Percentiles rank a stretch among this genome's conserved stretches.
These are phyloP conservation scores for Malus orientalis DNA, from an alignment of 306 rosid species.

Conservation along the genomic window DNA sequence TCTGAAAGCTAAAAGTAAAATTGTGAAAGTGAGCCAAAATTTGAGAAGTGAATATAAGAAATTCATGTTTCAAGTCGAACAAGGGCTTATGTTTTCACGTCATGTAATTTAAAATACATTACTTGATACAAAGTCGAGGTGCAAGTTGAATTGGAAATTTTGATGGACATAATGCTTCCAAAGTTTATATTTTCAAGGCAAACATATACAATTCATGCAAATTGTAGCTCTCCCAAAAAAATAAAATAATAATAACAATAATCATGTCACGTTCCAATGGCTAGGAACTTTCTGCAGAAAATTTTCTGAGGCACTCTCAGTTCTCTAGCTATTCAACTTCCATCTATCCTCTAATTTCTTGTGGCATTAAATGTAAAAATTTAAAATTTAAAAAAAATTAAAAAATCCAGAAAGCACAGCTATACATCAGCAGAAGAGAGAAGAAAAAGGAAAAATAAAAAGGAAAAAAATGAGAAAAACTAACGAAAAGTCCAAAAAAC, in stretches of 20 bases:
- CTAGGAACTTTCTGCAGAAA: background rate
- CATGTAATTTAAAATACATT: no score
- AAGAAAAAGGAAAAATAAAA: background rate
- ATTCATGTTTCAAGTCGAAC: background rate
- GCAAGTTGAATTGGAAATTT: background rate
- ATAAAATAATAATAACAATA: background rate
- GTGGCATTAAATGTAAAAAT: background rate
- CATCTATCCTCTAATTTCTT: background rate
- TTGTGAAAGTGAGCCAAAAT: no score
- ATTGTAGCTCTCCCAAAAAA: background rate
- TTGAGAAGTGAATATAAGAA: no score
- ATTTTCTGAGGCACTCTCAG: background rate
- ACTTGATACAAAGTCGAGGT: no score
- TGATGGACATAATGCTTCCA: background rate
- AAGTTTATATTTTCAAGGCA: background rate
- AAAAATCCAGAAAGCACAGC: slow-evolving; percentile 8
- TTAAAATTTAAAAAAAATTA: background rate
- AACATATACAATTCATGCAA: background rate
- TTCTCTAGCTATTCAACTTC: slow-evolving; percentile 1
- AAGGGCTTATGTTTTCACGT: no score
- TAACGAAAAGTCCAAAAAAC: no score
- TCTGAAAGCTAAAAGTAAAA: no score
- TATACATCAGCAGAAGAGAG: slow-evolving; percentile 14
- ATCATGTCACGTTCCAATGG: background rate
- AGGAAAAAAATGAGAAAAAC: background rate